Evolutionary conservation across 1,284 basidiomycete genomes (phyloP), one percentile per base, ranked within the genome.

Genomic region (Tetrapyrgos nigripes): DNA sequence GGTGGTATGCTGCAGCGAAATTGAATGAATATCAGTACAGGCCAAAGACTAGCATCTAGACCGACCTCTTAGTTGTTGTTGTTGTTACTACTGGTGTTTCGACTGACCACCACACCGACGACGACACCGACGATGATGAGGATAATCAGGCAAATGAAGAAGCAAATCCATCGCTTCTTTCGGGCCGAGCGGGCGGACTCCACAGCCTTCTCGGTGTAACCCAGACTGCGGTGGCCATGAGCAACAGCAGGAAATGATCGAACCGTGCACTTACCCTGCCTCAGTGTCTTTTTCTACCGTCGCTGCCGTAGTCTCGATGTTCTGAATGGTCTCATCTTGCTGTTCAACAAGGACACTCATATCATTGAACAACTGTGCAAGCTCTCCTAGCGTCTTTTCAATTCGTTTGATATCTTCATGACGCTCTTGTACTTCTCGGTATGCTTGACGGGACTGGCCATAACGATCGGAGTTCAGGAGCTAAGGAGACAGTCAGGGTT

Each of bases 321-420:
- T 84, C 64, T 87, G 85, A 69, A 98, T 90, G 17, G 86, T 84
- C 64, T 97, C 95, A 64, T 94, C 92, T 75, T 97, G 95, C 75
- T 97, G 93, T 70, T 96, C 93, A 31, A 97, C 94, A 63, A 97
- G 82, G 68, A 96, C 89, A 65, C 89, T 88, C 88, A 95, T 94
- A 71, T 99, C 97, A 71, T 95, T 94, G 81, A 98, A 98, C 66
- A 99, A 82, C 71, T 98, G 94, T 4, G 95, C 96, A 43, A 99
- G 85, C 75, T 99, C 96, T 14, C 88, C 88, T 55, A 99, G 80
- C 8, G 96, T 98, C 76, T 85, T 85, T 75, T 98, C 96, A 69
- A 99, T 98, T 65, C 92, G 91, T 73, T 94, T 91, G 73, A 99
- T 93, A 67, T 99, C 97, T 72, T 93, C 92, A 71, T 98, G 96